These are phyloP conservation scores for Coemansia sp. DNA, from an alignment of 192 early-diverging fungal genomes.

Conservation along the genomic window DNA sequence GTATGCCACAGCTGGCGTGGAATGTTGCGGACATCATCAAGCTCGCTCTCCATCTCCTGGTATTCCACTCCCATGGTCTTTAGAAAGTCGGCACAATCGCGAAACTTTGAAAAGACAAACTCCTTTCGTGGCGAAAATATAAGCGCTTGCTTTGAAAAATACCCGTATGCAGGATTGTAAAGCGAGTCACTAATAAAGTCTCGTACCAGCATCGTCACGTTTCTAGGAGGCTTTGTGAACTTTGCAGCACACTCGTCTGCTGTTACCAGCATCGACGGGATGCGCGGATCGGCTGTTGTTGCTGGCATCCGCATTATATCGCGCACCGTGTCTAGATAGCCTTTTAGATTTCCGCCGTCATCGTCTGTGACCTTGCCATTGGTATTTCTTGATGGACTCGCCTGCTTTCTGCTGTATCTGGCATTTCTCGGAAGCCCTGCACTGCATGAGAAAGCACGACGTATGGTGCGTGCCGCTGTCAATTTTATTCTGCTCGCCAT, in stretches of 20 bases:
- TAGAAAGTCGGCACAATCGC: conserved; percentile 73
- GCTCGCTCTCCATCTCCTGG: conserved; percentile 73
- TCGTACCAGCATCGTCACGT: conserved; percentile 70
- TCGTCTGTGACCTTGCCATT: background rate
- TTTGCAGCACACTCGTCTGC: conserved; percentile 37
- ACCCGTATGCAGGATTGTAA: conserved; percentile 95
- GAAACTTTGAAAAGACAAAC: conserved; percentile 65
- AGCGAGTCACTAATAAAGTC: conserved; percentile 95
- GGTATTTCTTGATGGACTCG: background rate
- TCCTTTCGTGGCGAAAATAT: conserved; percentile 70
- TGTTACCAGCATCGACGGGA: conserved; percentile 36
- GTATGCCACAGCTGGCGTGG: conserved; percentile 97
- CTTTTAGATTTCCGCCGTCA: conserved; percentile 7
- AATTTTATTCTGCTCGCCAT: background rate
- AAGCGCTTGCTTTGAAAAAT: conserved; percentile 93
- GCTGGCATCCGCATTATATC: conserved; percentile 49
- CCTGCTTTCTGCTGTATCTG: background rate
- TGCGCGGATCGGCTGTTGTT: conserved; percentile 44
- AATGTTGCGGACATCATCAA: conserved; percentile 72
- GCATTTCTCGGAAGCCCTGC: background rate
- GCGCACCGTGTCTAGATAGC: conserved; percentile 38
- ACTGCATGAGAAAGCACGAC: background rate
- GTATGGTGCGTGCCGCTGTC: background rate
- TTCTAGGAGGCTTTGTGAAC: conserved; percentile 53
- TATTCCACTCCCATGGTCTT: conserved; percentile 74